Percentiles rank a stretch among this genome's conserved stretches.
phyloP scores from a whole-genome alignment of 1,139 yeast species.

The Scheffersomyces cryptocercus region DNA sequence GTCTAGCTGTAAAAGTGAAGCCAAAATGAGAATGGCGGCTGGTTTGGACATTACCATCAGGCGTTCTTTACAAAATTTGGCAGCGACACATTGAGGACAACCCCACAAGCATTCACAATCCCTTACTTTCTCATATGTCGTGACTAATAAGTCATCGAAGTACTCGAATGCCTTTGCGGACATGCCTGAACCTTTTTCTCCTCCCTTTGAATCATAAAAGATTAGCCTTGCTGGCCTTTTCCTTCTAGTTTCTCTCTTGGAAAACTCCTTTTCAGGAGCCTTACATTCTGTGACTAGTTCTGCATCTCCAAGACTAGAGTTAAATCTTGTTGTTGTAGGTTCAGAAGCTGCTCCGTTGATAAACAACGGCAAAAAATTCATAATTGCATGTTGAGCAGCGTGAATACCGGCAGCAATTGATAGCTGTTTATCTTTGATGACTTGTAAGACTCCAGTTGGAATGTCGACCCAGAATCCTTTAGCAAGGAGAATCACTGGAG shows the following conservation, averaged over 20 bases:
- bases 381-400: conserved; percentile 89
- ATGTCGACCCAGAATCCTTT: conserved; percentile 93
- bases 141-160: conserved; percentile 61
- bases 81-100: conserved; percentile 85
- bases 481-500: conserved; percentile 68
- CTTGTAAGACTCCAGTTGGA: conserved; percentile 61
- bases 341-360: conserved; percentile 42
- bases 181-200: conserved; percentile 75
- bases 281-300: conserved; percentile 92
- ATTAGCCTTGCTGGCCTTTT: conserved; percentile 84
- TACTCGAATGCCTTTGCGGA: conserved; percentile 78
- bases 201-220: conserved; percentile 82
- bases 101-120: conserved; percentile 83
- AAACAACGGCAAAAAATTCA: conserved; percentile 70
- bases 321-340: conserved; percentile 50
- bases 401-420: conserved; percentile 92
- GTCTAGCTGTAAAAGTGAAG: conserved; percentile 48
- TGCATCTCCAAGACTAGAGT: conserved; percentile 47
- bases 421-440: conserved; percentile 56
- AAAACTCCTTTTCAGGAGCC: conserved; percentile 94
- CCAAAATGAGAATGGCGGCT: conserved; percentile 76
- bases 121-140: conserved; percentile 59
- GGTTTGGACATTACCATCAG: conserved; percentile 83
- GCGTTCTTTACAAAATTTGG: conserved; percentile 75
- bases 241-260: conserved; percentile 64